Evolutionary conservation across 2,329 filamentous ascomycete genomes (phyloP).

Genomic region (Dactylella cylindrospora): DNA sequence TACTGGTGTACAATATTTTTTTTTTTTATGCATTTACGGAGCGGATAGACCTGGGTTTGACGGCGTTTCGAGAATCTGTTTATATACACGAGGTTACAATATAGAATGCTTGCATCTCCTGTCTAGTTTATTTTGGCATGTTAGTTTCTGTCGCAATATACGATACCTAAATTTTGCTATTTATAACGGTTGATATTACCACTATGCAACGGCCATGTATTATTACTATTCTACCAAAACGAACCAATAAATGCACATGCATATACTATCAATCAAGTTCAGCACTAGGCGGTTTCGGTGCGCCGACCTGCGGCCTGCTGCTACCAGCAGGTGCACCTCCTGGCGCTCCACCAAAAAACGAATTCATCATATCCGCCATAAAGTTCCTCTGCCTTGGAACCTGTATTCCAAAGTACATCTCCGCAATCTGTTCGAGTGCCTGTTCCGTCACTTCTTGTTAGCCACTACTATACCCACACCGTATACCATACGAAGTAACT

Average conservation of each 20-base stretch:
- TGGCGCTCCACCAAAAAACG: constrained; percentile 72
- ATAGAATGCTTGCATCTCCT: too few relatives aligned
- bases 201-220: background rate
- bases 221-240: constrained; percentile 1
- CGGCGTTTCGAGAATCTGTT: too few relatives aligned
- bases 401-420: constrained; percentile 95
- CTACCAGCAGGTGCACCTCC: constrained; percentile 6
- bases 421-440: constrained; percentile 79
- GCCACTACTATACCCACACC: background rate
- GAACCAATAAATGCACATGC: background rate
- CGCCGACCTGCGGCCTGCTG: constrained; percentile 42
- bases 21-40: background rate
- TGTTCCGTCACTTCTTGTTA: constrained; percentile 19
- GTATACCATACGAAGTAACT: too few relatives aligned
- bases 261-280: constrained; percentile 42
- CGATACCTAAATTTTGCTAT: too few relatives aligned
- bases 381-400: constrained; percentile 88
- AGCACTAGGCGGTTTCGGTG: constrained; percentile 28
- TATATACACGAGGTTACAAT: too few relatives aligned
- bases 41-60: background rate
- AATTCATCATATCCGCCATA: constrained; percentile 88
- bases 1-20: background rate
- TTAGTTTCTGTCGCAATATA: too few relatives aligned
- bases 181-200: too few relatives aligned
- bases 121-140: too few relatives aligned